These are phyloP conservation scores for Sporothrix humicola DNA, from an alignment of 2,329 filamentous ascomycete genomes.

Conservation along the genomic window DNA sequence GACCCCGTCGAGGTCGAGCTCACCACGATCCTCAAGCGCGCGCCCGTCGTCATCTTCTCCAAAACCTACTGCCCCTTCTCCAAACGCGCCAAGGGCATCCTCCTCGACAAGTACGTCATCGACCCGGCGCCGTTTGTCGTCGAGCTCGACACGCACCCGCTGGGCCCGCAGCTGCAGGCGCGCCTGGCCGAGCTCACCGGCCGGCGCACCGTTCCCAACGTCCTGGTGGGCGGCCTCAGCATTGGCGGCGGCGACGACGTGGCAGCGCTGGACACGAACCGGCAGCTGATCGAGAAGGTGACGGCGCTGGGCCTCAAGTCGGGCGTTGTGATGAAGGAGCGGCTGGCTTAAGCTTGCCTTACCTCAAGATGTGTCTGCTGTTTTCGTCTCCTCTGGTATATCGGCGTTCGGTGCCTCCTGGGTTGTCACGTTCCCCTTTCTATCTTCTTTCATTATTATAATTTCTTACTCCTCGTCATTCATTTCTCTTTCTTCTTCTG, in stretches of 20 bases:
- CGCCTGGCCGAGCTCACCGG: conserved; percentile 75
- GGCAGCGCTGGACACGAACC: conserved; percentile 68
- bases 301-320: conserved; percentile 72
- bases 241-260: conserved; percentile 92
- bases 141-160: conserved; percentile 81
- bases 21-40: conserved; percentile 76
- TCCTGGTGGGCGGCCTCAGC: conserved; percentile 84
- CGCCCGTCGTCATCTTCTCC: conserved; percentile 88
- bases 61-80: conserved; percentile 92
- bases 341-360: conserved; percentile 41
- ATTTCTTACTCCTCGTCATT: not conserved
- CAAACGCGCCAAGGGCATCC: conserved; percentile 79
- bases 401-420: conserved; percentile 1
- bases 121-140: conserved; percentile 83
- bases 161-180: conserved; percentile 75
- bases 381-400: not conserved
- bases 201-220: conserved; percentile 86
- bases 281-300: conserved; percentile 73
- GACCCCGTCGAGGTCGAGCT: conserved; percentile 70
- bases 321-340: conserved; percentile 60
- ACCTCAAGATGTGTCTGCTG: too few species aligned
- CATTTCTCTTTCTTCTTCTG: conserved; percentile 3
- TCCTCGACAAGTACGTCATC: conserved; percentile 85
- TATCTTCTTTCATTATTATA: not conserved
- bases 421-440: too few species aligned